A percentile compares a stretch with the other conserved stretches of the same genome.
Evolutionary conservation across 2,329 filamentous ascomycete genomes (phyloP).

Genomic region (Alternaria hordeiaustralica): DNA sequence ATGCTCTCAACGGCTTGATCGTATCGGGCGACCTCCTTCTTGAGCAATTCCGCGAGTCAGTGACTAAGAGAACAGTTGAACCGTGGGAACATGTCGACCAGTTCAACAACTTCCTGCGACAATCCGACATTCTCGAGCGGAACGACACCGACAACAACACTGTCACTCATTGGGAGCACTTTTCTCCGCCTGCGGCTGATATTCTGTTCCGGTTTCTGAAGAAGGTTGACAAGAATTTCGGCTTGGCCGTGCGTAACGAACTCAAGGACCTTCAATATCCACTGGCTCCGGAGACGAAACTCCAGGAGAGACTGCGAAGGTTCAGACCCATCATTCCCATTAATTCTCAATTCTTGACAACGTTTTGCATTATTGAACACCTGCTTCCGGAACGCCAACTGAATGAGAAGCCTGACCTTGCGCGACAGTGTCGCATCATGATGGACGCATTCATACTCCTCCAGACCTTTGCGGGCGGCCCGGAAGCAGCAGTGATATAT

Average conservation of each 20-base stretch:
- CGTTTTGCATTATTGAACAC: too few species aligned
- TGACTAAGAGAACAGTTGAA: slow-evolving; percentile 13
- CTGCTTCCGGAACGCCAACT: too few species aligned
- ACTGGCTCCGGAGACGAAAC: background rate
- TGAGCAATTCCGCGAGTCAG: slow-evolving; percentile 18
- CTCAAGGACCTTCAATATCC: background rate
- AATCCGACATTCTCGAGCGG: background rate
- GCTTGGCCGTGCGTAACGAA: background rate
- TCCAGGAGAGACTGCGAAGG: too few species aligned
- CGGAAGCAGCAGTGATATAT: too few species aligned
- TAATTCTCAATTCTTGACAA: too few species aligned
- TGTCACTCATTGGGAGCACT: too few species aligned
- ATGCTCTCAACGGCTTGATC: slow-evolving; percentile 20
- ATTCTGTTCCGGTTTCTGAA: background rate
- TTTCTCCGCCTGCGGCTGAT: background rate
- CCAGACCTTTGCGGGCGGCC: too few species aligned
- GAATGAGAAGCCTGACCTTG: too few species aligned
- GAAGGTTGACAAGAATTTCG: background rate
- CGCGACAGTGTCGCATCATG: too few species aligned
- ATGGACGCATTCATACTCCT: too few species aligned
- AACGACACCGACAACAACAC: too few species aligned
- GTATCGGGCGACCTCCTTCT: slow-evolving; percentile 19
- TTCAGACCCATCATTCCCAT: too few species aligned
- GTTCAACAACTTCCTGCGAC: background rate
- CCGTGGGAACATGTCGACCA: background rate